Base-by-base conservation (phyloP, 148 eudicot genomes). In the Heliosperma pusillum region DNA sequence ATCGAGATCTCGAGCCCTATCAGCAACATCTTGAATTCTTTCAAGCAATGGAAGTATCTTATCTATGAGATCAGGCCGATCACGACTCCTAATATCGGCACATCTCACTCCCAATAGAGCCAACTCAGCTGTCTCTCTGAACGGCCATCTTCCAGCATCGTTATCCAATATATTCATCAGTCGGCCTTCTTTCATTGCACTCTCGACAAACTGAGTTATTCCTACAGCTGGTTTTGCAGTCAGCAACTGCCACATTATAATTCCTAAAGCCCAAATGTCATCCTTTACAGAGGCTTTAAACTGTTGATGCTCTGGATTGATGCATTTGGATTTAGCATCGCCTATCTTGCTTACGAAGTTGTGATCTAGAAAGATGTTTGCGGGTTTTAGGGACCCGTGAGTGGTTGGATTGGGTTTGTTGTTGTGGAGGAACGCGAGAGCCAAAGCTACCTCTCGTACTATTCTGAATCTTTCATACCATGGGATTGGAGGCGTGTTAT, bases 291-390 rank as follows among this genome's bases (percentile, higher is more conserved):
- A 91, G 59, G 87, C 62, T 36, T 36, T 6, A 36, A 36, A 50
- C 55, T 13, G 55, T 50, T 50, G 42, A 36, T 36, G 55, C 17
- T 50, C 55, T 36, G 42, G 42, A 36, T 36, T 36, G 42, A 36
- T 36, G 42, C 42, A 36, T 36, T 36, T 36, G 42, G 42, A 36
- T 10, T 6, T 36, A 36, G 92, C 90, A 72, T 91, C 97, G n/a
- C 97, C 90, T 12, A 94, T 94, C 84, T 94, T 94, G 87, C 96
- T 94, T 52, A 91, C 91, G 1, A 86, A 72, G 74, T 94, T 87
- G 29, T 80, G 88, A 71, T 90, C 98, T 2, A 94, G 97, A 69
- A 94, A 78, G 76, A 94, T 92, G 86, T 94, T 92, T 70, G 97
- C 88, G 0, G 92, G 97, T 66, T 94, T 94, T 33, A 94, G 81